Evolutionary conservation across 1,139 yeast species (phyloP).

Genomic region (Entelexis paramagnoliae): DNA sequence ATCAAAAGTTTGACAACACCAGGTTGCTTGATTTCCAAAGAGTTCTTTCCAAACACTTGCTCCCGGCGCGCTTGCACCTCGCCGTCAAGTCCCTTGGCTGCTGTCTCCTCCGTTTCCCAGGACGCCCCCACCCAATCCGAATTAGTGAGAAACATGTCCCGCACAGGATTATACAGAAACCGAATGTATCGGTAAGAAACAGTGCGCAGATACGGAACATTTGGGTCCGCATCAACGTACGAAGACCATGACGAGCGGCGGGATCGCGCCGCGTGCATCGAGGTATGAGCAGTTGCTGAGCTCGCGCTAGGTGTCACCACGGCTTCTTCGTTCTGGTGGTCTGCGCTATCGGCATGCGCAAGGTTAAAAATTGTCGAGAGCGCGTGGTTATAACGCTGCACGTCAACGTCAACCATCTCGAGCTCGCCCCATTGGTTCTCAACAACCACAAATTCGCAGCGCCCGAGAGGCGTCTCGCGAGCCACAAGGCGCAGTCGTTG

Average conservation of each 20-base stretch:
- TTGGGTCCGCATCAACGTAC: constrained; percentile 43
- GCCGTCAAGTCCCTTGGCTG: constrained; percentile 63
- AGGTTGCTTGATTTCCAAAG: constrained; percentile 68
- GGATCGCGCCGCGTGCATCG: neutral
- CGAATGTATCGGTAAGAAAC: constrained; percentile 76
- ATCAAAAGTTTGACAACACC: constrained; percentile 52
- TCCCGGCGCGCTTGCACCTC: constrained; percentile 57
- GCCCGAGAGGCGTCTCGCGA: constrained; percentile 54
- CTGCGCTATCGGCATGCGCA: constrained; percentile 18
- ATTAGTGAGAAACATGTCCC: constrained; percentile 75
- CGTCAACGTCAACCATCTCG: constrained; percentile 45
- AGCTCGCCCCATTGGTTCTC: constrained; percentile 92
- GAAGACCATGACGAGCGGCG: constrained; percentile 13
- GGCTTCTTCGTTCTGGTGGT: neutral
- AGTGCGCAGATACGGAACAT: constrained; percentile 56
- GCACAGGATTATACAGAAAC: constrained; percentile 73
- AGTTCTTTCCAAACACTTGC: constrained; percentile 65
- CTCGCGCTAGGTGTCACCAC: neutral
- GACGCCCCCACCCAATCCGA: constrained; percentile 71
- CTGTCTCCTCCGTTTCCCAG: constrained; percentile 54
- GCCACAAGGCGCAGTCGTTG: constrained; percentile 64
- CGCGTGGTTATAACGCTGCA: constrained; percentile 56
- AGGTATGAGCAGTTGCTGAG: neutral
- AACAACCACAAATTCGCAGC: constrained; percentile 85
- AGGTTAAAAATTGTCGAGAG: constrained; percentile 53